Base-by-base conservation (phyloP, 2,329 filamentous ascomycete species). In the Paecilomyces formosus region DNA sequence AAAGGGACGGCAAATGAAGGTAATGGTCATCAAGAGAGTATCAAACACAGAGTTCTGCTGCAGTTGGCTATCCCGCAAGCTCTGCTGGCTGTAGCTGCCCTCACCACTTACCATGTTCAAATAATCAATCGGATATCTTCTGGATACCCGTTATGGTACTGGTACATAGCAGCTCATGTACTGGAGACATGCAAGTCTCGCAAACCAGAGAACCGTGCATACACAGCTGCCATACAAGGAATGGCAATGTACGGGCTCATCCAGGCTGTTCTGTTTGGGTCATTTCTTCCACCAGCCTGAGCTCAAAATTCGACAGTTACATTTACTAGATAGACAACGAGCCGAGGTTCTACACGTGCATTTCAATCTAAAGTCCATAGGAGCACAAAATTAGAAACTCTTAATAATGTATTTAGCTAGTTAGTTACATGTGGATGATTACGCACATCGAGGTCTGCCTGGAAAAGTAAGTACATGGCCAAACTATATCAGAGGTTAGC, bases 111-210 rank as follows among this genome's bases (percentile, higher is more conserved):
- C 69, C 94, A 99, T 70, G 88, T 97, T 26, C 94, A 99, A 74
- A 95, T 99, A 65, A 88, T 97, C 67, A 96, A 88, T 52, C 85
- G 94, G 24, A 82, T 99, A 15, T 88, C 90, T 1, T 96, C 92
- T 0, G 93, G 87, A 0, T 96, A 93, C 72, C 89, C 92, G 1
- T 75, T 94, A 18, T 97, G 92, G 91, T 94, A 96, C 70, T 87
- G 89, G 80, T 90, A 88, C 80, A 71, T 96, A 45, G 89, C 89
- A 0, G 76, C 74, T 18, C 61, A 61, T 35, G 63, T 68, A 15
- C 59, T 74, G 52, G 61, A 63, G 31, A 59, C 63, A 33, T 58
- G 57, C 62, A 61, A 54, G 55, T 57, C n/a, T 55, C 58, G 33
- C 59, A 33, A 57, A 22, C 49, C 39, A 30, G 22, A 57, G 56